Conservation (phyloP, 257 asterid genomes). For the Craterostigma plantagineum region DNA sequence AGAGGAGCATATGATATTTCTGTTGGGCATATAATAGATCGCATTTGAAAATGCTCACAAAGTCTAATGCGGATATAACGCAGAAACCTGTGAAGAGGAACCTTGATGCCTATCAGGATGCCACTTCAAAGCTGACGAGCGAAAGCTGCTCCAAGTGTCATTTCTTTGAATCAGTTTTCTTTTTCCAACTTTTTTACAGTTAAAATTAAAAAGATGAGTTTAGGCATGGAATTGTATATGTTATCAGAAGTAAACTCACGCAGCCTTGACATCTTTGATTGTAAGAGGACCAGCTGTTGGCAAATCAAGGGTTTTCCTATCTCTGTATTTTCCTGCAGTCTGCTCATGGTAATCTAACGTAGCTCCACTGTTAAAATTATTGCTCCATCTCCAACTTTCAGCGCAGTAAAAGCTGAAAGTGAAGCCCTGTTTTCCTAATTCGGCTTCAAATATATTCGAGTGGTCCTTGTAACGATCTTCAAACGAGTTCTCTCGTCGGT, state of each 20-base stretch:
- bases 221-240: too few species aligned
- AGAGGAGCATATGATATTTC: not conserved
- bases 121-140: slow-evolving; percentile 73
- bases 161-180: slow-evolving; percentile 11
- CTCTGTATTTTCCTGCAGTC: slow-evolving; percentile 22
- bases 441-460: slow-evolving; percentile 30
- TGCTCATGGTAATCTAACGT: slow-evolving; percentile 15
- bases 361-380: slow-evolving; percentile 15
- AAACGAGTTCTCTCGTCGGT: slow-evolving; percentile 13
- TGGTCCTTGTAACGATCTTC: slow-evolving; percentile 30
- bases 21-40: not conserved
- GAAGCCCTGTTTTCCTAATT: slow-evolving; percentile 33
- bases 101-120: slow-evolving; percentile 92
- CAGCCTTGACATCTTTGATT: slow-evolving; percentile 69
- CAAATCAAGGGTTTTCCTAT: slow-evolving; percentile 57
- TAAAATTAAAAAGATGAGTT: not conserved
- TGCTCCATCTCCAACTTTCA: slow-evolving; percentile 20
- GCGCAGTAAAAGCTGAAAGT: slow-evolving; percentile 30
- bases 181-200: not conserved
- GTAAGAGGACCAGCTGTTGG: slow-evolving; percentile 56
- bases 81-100: slow-evolving; percentile 51
- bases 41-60: not conserved
- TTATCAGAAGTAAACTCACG: slow-evolving; percentile 54
- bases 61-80: too few species aligned
- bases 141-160: slow-evolving; percentile 30